These are phyloP conservation scores for Cucurbita argyrosperma DNA, from an alignment of 306 rosid species.

Conservation along the genomic window DNA sequence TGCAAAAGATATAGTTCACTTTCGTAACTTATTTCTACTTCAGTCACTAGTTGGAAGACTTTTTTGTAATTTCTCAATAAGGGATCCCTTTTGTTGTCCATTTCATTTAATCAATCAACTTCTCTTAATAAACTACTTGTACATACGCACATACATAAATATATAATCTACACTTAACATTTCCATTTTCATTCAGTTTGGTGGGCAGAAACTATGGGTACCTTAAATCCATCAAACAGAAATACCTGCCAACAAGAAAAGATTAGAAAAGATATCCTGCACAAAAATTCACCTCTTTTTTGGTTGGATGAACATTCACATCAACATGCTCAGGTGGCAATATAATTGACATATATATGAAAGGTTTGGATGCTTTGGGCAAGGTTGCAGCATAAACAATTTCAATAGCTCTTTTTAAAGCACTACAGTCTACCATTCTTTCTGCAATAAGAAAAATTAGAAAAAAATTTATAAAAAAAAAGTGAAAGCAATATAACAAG, in stretches of 20 bases:
- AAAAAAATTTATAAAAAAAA: no score
- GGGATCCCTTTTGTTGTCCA: background rate
- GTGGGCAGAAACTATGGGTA: background rate
- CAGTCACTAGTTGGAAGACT: background rate
- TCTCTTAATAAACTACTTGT: background rate
- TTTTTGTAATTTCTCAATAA: background rate
- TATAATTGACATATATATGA: conserved; percentile 61
- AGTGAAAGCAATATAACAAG: background rate
- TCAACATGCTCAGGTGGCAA: conserved; percentile 82
- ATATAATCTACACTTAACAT: background rate
- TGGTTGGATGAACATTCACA: conserved; percentile 86
- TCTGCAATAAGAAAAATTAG: conserved; percentile 26
- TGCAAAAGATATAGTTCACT: background rate
- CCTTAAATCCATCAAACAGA: background rate
- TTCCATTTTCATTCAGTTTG: background rate
- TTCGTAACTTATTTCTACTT: background rate
- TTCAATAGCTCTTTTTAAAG: conserved; percentile 92
- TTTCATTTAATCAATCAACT: background rate
- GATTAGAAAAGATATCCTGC: background rate
- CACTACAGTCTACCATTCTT: conserved; percentile 83
- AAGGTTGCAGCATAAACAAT: conserved; percentile 84
- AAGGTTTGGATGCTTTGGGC: conserved; percentile 93
- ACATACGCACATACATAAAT: background rate
- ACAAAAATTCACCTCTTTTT: conserved; percentile 61
- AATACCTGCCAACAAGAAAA: background rate